phyloP scores from a whole-genome alignment of 176 grass and related monocot genomes.

The Oryza brachyantha region DNA sequence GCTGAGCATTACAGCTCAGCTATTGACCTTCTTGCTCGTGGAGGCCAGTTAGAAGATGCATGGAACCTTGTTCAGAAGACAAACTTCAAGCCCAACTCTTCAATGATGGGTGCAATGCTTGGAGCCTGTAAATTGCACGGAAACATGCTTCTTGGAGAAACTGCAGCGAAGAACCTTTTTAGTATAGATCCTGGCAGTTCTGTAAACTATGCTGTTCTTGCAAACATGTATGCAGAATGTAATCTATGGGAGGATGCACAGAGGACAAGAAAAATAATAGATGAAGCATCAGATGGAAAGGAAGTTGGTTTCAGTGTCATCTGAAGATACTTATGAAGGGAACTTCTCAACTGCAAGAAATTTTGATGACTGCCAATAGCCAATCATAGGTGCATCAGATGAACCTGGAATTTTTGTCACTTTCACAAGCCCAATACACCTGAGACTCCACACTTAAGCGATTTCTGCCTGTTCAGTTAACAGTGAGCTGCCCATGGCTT shows the following conservation, averaged over 20 bases:
- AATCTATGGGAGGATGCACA: conserved; percentile 64
- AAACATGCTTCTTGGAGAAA: conserved; percentile 60
- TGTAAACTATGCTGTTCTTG: conserved; percentile 68
- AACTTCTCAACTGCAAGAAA: not conserved
- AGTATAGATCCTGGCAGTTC: conserved; percentile 50
- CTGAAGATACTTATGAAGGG: conserved; percentile 21
- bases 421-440: not conserved
- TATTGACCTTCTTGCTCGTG: conserved; percentile 78
- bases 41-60: conserved; percentile 70
- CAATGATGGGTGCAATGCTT: conserved; percentile 74
- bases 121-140: conserved; percentile 63
- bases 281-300: conserved; percentile 43
- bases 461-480: not conserved
- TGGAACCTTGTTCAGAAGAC: conserved; percentile 55
- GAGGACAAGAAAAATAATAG: conserved; percentile 59
- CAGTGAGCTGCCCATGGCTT: not conserved
- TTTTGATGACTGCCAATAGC: not conserved
- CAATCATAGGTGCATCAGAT: not conserved
- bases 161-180: conserved; percentile 50
- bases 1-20: conserved; percentile 71
- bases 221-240: conserved; percentile 70
- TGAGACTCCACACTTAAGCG: not conserved
- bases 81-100: conserved; percentile 44
- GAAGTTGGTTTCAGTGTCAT: conserved; percentile 50
- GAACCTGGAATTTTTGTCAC: conserved; percentile 3